Percentiles rank a stretch among this genome's conserved stretches.
Conservation (phyloP, 352 stramenopile genomes). For the Globisporangium cederbergense region DNA sequence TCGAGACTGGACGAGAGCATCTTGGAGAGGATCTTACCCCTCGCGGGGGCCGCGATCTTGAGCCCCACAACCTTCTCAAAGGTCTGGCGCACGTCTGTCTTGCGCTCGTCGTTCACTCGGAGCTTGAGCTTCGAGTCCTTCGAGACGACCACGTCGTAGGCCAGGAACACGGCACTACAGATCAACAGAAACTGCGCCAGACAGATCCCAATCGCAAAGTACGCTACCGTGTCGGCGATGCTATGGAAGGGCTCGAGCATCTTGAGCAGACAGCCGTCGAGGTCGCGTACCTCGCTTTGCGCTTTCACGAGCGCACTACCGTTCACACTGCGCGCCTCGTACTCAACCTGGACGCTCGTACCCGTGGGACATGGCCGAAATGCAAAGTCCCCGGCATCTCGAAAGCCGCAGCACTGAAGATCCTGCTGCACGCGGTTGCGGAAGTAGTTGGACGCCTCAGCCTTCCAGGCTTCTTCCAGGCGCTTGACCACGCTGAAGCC, state of each 20-base stretch:
- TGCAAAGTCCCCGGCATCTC: constrained; percentile 32
- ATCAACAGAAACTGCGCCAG: constrained; percentile 40
- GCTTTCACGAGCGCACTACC: constrained; percentile 40
- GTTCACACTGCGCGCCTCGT: constrained; percentile 58
- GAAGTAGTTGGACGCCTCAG: constrained; percentile 35
- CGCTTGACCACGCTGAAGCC: constrained; percentile 55
- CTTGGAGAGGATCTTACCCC: constrained; percentile 64
- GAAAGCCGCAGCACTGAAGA: constrained; percentile 70
- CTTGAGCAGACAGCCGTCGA: constrained; percentile 43
- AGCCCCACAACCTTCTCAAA: constrained; percentile 72
- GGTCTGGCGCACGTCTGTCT: constrained; percentile 39
- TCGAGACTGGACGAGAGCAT: constrained; percentile 55
- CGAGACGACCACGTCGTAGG: constrained; percentile 53
- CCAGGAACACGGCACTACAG: constrained; percentile 46
- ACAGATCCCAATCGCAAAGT: constrained; percentile 28
- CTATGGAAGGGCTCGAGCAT: constrained; percentile 60
- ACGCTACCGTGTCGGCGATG: constrained; percentile 38
- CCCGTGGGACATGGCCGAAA: constrained; percentile 53
- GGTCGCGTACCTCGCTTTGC: constrained; percentile 41
- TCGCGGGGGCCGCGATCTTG: constrained; percentile 62
- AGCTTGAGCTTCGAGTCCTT: constrained; percentile 72
- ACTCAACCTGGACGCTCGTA: constrained; percentile 42
- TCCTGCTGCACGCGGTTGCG: constrained; percentile 57
- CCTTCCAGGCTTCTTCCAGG: constrained; percentile 46
- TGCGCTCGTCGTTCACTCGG: constrained; percentile 30